A percentile compares a stretch with the other conserved stretches of the same genome.
Evolutionary conservation across 306 rosid genomes (phyloP).

Genomic region (Fragaria ananassa): DNA sequence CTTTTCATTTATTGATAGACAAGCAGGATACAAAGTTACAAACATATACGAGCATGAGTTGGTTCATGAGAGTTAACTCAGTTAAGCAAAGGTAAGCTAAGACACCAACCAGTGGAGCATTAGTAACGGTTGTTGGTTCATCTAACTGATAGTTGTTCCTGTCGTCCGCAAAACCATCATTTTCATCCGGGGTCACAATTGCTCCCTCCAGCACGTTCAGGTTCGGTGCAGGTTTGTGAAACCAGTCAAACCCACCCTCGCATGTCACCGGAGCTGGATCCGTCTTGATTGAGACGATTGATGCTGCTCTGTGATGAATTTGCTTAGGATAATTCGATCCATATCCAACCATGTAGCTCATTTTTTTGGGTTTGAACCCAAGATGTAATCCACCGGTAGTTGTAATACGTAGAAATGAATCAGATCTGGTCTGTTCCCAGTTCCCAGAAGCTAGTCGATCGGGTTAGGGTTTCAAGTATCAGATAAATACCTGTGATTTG

Average conservation of each 20-base stretch:
- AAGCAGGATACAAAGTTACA: neutral
- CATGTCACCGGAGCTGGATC: conserved; percentile 26
- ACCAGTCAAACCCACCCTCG: conserved; percentile 22
- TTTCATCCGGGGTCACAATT: conserved; percentile 32
- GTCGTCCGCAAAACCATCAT: conserved; percentile 30
- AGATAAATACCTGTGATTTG: neutral
- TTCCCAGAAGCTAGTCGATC: neutral
- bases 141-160: conserved; percentile 35
- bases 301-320: conserved; percentile 54
- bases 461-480: neutral
- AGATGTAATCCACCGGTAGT: neutral
- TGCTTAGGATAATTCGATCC: conserved; percentile 34
- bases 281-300: conserved; percentile 35
- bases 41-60: neutral
- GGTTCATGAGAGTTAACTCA: neutral
- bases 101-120: conserved; percentile 55
- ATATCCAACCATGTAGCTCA: conserved; percentile 47
- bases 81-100: conserved; percentile 42
- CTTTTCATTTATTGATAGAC: neutral
- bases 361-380: conserved; percentile 45
- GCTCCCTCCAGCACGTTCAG: conserved; percentile 51
- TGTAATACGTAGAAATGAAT: conserved; percentile 1
- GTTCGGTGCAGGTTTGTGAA: conserved; percentile 22
- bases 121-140: conserved; percentile 40
- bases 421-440: neutral